Evolutionary conservation across 2,329 filamentous ascomycete genomes (phyloP), one percentile per base, ranked within the genome.

Genomic region (Alternaria incomplexa): DNA sequence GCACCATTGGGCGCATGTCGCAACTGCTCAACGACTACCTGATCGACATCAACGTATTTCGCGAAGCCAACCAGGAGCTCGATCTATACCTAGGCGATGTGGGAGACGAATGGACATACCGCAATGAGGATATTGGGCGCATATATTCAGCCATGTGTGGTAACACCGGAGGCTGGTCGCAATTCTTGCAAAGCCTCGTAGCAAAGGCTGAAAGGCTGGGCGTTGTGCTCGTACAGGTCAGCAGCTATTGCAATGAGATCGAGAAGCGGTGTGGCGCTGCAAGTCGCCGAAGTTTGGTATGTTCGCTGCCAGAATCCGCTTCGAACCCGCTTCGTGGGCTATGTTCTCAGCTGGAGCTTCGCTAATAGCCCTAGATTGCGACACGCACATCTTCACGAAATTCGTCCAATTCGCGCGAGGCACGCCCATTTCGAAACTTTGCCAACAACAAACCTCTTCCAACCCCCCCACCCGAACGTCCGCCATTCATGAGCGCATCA

Each of bases 71-170:
- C 45, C 87, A 88, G 61, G 90, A 93, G 57, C 91, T 98, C 56
- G 89, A 89, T 59, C 84, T 87, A 58, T 97, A 97, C 78, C 83
- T 98, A 52, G 84, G 86, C 6, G 83, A 87, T 32, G 87, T 96
- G 64, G 85, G 88, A 48, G 83, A 89, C 40, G 85, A 87, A 5
- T 84, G 85, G 67, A 88, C 87, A 78, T 85, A 88, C 59, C 81
- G 85, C 55, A 82, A 86, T 15, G 79, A 82, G 25, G 88, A 90
- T 51, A 87, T 92, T 22, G 85, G 86, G 36, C 89, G 92, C 50
- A 93, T 97, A 20, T 96, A 92, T 71, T 87, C 90, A 44, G 93
- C 94, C 40, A 98, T 98, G 94, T 91, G 91, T 73, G 92, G 93
- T 32, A 98, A 98, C 71, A 90, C 93, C 9, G 91, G 96, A 67